Base-by-base conservation (phyloP, 2,329 filamentous ascomycete species). In the Tolypocladium nubicola region DNA sequence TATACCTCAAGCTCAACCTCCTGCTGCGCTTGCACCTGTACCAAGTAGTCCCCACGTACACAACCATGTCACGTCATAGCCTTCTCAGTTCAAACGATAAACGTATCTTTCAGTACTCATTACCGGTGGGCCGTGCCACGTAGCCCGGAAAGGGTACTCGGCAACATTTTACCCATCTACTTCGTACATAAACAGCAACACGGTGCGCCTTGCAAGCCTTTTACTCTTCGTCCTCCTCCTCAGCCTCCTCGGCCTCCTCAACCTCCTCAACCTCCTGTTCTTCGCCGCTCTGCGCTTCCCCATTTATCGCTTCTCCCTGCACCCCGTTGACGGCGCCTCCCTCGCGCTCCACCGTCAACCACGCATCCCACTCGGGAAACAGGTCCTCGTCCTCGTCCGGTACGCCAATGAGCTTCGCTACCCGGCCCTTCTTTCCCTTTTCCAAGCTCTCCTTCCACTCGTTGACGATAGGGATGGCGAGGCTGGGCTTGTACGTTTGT, bases 341-440 rank as follows among this genome's bases (percentile, higher is more conserved):
- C 65, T 91, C 86, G 59, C 80, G 82, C 76, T 97, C 94, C 61
- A 96, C 70, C 67, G 82, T 80, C 64, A 97, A 70, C 78, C 90
- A 97, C 72, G 94, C 88, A 5, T 96, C 89, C 94, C 94, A 99
- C 67, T 97, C 90, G 0, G 93, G 93, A 75, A 99, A 99, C 64
- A 99, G 80, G 3, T 96, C 92, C 45, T 88, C 88, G 59, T 91
- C 89, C 64, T 89, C 86, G 0, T 84, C 88, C 0, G 94, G 94
- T 0, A 90, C 81, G 60, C 89, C 93, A 56, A 99, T 82, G 54
- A 91, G 79, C 74, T 93, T 88, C 13, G 88, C 84, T 4, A 97
- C 88, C 63, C 94, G 90, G 13, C 80, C 82, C 78, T 95, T 96
- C 71, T 93, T 93, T 56, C 79, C 81, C 74, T 90, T 89, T 71